phyloP scores from a whole-genome alignment of 805 yeast genomes.

The Pichia heedii region DNA sequence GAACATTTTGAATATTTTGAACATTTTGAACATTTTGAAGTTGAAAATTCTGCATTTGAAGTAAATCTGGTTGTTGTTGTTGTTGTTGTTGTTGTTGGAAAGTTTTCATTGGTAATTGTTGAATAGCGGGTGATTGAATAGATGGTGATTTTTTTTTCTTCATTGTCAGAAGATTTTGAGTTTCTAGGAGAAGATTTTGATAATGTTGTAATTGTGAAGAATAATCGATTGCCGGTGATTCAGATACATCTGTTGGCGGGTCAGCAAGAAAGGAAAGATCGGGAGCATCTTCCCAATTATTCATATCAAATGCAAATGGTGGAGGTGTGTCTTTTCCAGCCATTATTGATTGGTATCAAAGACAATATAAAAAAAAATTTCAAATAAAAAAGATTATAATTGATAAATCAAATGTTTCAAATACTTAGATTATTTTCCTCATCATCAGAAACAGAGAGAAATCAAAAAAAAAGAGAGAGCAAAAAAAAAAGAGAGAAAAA shows the following conservation, averaged over 20 bases:
- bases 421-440: no score
- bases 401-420: no score
- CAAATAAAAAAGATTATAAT: no score
- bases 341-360: not conserved
- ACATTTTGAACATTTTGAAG: not conserved
- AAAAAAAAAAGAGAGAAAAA: no score
- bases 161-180: constrained; percentile 17
- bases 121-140: not conserved
- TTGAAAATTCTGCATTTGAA: not conserved
- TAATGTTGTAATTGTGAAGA: constrained; percentile 28
- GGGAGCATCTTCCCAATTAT: constrained; percentile 23
- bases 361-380: no score
- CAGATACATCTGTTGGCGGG: constrained; percentile 1
- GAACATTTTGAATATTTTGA: not conserved
- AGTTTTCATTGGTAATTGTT: no score
- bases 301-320: constrained; percentile 17
- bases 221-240: constrained; percentile 25
- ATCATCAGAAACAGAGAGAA: no score
- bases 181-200: constrained; percentile 24
- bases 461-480: no score
- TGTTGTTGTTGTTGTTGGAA: not conserved
- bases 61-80: not conserved
- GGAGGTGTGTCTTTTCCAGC: not conserved
- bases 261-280: constrained; percentile 22
- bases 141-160: constrained; percentile 9